Base-by-base conservation (phyloP, 805 yeast genomes). In the Spathaspora passalidarum region DNA sequence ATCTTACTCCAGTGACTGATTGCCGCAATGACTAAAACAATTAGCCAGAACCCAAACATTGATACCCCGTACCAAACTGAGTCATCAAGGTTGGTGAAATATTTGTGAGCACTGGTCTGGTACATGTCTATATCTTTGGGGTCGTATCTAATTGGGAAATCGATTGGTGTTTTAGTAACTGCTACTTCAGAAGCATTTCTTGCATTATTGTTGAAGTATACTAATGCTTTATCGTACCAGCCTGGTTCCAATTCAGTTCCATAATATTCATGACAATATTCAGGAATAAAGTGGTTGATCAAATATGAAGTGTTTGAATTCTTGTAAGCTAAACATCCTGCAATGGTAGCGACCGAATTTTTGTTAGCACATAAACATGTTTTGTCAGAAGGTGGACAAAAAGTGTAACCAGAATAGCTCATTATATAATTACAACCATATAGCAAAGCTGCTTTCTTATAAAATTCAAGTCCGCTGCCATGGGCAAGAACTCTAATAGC, bases 41-140 rank as follows among this genome's bases (percentile, higher is more conserved):
- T 43, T 2, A 66, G 72, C 81, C 83, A 78, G 51, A 72, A 78
- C 0, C 76, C 75, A 17, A 81, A 46, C 32, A 70, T 47, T 1
- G 71, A 80, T 9, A 70, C 60, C 32, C 72, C 56, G 56, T 56
- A 48, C 73, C 65, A 48, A 13, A 39, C 40, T 4, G 66, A 55
- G 35, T 60, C 41, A 37, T 55, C 49, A 44, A 56, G 60, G 43
- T 60, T 61, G 4, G 60, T 61, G 20, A 53, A 51, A 43, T 53
- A 62, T n/a, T 38, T 34, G 10, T 39, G 32, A 41, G 59, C 59
- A 5, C 61, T 38, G 4, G 38, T 42, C 14, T 25, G 34, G 37
- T 51, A 58, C 2, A 52, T 39, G 1, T 44, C 32, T 32, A 49
- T 49, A 2, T 21, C 37, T 2, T 53, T 40, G 6, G 38, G 22